Percentiles rank a stretch among this genome's conserved stretches.
Conservation (phyloP, 495 filamentous ascomycete species). For the Corynascus novoguineensis region DNA sequence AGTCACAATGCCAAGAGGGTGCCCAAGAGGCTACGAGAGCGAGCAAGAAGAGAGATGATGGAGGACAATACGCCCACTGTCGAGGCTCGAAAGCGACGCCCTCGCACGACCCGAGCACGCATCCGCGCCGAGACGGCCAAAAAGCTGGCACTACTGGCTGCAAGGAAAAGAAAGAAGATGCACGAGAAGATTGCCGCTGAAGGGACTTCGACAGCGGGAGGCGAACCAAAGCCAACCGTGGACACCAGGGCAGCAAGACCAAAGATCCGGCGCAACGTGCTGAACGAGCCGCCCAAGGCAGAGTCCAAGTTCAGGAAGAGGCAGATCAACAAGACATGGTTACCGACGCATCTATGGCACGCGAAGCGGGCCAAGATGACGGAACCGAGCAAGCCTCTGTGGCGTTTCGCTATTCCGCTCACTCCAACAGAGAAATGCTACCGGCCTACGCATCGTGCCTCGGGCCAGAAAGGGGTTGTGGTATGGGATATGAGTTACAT, state of each 20-base stretch:
- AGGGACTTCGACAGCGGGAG: neutral
- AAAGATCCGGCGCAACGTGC: constrained; percentile 63
- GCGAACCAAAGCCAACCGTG: constrained; percentile 23
- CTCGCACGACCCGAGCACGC: constrained; percentile 59
- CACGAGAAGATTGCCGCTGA: constrained; percentile 32
- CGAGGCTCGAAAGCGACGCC: constrained; percentile 63
- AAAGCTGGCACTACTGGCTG: constrained; percentile 59
- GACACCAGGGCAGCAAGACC: constrained; percentile 47
- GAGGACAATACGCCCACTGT: constrained; percentile 91
- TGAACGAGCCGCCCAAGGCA: constrained; percentile 60
- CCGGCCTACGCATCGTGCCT: constrained; percentile 79
- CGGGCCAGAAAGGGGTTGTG: constrained; percentile 50
- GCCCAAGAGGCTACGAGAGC: constrained; percentile 66
- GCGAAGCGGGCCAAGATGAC: constrained; percentile 89
- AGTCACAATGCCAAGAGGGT: constrained; percentile 93
- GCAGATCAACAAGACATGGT: constrained; percentile 84
- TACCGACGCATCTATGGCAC: constrained; percentile 92
- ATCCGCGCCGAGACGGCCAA: constrained; percentile 80
- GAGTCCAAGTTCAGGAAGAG: constrained; percentile 75
- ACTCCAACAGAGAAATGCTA: constrained; percentile 86
- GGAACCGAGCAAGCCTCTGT: constrained; percentile 66
- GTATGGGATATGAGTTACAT: constrained; percentile 97
- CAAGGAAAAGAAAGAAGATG: constrained; percentile 51
- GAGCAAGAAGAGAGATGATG: constrained; percentile 74
- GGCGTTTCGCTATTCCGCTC: constrained; percentile 82